phyloP scores from a whole-genome alignment of 495 filamentous ascomycete species.

The Penicillium desertorum region DNA sequence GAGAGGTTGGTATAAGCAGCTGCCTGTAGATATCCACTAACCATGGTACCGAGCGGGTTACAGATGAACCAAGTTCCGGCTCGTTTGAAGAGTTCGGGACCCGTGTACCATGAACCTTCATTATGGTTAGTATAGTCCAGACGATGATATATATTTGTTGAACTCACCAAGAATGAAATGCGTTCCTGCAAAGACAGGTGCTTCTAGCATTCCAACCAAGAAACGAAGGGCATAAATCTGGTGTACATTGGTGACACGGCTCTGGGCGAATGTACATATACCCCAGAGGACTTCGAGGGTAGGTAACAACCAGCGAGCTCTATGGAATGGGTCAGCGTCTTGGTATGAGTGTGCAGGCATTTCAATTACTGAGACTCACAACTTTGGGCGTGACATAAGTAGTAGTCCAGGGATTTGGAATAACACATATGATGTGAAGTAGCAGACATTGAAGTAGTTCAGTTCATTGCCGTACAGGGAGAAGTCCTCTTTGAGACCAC shows the following conservation, averaged over 20 bases:
- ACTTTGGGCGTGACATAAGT: constrained; percentile 35
- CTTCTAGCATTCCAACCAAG: constrained; percentile 49
- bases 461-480: constrained; percentile 55
- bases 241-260: constrained; percentile 32
- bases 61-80: constrained; percentile 41
- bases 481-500: constrained; percentile 61
- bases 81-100: constrained; percentile 41
- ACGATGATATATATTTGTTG: background rate
- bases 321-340: constrained; percentile 8
- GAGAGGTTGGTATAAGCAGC: constrained; percentile 49
- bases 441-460: constrained; percentile 45
- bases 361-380: constrained; percentile 21
- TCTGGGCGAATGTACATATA: constrained; percentile 38
- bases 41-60: constrained; percentile 38
- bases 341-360: background rate
- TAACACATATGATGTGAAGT: constrained; percentile 40
- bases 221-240: constrained; percentile 54
- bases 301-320: constrained; percentile 40
- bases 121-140: background rate
- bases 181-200: constrained; percentile 45
- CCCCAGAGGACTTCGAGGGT: constrained; percentile 33
- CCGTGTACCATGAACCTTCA: constrained; percentile 41
- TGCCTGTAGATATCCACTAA: constrained; percentile 46
- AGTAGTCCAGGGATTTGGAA: constrained; percentile 40
- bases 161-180: constrained; percentile 40